Evolutionary conservation across 2,329 filamentous ascomycete species (phyloP).

Genomic region (Penicillium brevicompactum): DNA sequence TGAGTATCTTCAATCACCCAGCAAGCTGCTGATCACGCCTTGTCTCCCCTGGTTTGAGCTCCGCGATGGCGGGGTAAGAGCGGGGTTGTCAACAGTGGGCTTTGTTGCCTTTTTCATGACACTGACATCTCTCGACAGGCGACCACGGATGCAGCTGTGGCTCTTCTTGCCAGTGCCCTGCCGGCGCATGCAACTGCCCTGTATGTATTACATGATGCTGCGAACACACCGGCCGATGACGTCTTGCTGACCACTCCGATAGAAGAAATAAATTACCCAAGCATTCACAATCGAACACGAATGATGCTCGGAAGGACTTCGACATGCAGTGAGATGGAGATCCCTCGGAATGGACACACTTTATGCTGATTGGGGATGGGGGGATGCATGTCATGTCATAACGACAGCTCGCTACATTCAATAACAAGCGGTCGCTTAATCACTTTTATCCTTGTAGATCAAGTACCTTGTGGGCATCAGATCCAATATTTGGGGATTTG

Average conservation of each 20-base stretch:
- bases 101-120: conserved; percentile 2
- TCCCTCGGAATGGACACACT: not conserved
- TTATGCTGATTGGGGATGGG: not conserved
- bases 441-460: conserved; percentile 19
- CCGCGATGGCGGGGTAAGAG: conserved; percentile 24
- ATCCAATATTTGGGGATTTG: conserved; percentile 14
- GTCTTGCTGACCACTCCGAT: conserved; percentile 8
- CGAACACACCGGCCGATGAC: not conserved
- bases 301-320: not conserved
- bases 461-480: conserved; percentile 27
- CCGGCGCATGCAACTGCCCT: conserved; percentile 44
- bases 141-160: conserved; percentile 46
- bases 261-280: conserved; percentile 25
- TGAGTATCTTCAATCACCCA: conserved; percentile 10
- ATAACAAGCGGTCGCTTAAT: conserved; percentile 9
- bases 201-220: conserved; percentile 27
- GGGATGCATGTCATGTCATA: conserved; percentile 4
- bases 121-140: conserved; percentile 22
- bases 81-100: conserved; percentile 13
- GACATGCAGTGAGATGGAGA: conserved; percentile 2
- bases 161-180: conserved; percentile 44
- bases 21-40: not conserved
- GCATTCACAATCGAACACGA: not conserved
- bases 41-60: not conserved
- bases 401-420: conserved; percentile 9